Evolutionary conservation across 1,139 yeast genomes (phyloP).

Genomic region (Nakaseomyces delphensis): DNA sequence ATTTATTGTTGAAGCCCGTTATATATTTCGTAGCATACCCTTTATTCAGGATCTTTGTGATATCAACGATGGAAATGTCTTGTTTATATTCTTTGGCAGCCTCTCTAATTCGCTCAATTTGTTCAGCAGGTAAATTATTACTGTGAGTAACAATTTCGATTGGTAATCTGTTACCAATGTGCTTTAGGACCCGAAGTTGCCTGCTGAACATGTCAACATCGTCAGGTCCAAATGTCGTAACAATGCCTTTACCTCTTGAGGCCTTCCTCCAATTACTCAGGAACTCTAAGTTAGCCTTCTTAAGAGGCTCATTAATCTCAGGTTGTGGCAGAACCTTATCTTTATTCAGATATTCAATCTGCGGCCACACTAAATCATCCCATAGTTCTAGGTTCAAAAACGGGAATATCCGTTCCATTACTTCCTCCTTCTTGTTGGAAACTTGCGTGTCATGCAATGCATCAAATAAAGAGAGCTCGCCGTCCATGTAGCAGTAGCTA

Average conservation of each 20-base stretch:
- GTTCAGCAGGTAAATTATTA: background rate
- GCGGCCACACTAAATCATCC: constrained; percentile 16
- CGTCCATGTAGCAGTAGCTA: constrained; percentile 4
- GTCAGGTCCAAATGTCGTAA: background rate
- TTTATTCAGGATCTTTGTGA: constrained; percentile 1
- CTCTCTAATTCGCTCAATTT: background rate
- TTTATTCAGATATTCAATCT: constrained; percentile 14
- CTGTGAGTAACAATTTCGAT: constrained; percentile 3
- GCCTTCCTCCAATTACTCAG: constrained; percentile 33
- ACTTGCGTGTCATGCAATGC: background rate
- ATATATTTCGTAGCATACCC: background rate
- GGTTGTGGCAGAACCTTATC: constrained; percentile 9
- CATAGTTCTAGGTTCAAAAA: constrained; percentile 12
- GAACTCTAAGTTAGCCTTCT: constrained; percentile 15
- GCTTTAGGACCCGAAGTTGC: background rate
- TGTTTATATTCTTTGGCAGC: constrained; percentile 1
- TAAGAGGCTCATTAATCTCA: constrained; percentile 5
- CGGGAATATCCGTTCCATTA: constrained; percentile 19
- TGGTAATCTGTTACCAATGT: constrained; percentile 4
- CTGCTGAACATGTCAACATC: background rate
- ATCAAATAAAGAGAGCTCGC: background rate
- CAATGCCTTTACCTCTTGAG: constrained; percentile 27
- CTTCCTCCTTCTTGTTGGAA: constrained; percentile 9
- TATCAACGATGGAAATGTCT: constrained; percentile 1
- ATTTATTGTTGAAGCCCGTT: constrained; percentile 37